Evolutionary conservation across 345 rosid genomes (phyloP).

Genomic region (Hypericum androsaemum): DNA sequence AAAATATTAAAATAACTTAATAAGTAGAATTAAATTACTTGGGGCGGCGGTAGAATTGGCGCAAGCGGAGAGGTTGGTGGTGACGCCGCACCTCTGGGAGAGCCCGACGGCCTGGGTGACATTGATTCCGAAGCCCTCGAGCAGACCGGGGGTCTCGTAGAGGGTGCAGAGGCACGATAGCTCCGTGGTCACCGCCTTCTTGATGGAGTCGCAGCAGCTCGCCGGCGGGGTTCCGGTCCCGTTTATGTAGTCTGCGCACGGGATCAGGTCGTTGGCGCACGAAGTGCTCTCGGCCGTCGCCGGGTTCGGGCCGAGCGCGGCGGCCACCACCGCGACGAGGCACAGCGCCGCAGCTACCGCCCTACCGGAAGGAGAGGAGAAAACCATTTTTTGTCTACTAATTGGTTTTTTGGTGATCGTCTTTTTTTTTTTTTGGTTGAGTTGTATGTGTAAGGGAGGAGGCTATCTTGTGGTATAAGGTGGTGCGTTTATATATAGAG

Average conservation of each 20-base stretch:
- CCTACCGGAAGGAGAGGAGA: too few species aligned
- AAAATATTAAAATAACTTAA: too few species aligned
- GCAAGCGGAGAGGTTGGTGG: conserved; percentile 32
- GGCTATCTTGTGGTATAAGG: too few species aligned
- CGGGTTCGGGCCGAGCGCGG: conserved; percentile 13
- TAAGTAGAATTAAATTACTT: too few species aligned
- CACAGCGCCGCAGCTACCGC: background rate
- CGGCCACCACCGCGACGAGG: background rate
- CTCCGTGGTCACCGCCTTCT: conserved; percentile 34
- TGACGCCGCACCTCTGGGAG: conserved; percentile 28
- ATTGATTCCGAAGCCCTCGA: conserved; percentile 16
- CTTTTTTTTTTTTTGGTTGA: too few species aligned
- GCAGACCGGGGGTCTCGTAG: conserved; percentile 37
- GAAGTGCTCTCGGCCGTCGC: conserved; percentile 27
- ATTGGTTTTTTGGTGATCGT: too few species aligned
- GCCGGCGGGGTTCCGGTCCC: conserved; percentile 14
- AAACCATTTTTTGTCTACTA: too few species aligned
- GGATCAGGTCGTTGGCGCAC: conserved; percentile 39
- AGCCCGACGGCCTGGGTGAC: conserved; percentile 31
- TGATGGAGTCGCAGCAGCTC: too few species aligned
- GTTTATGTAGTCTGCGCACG: conserved; percentile 25
- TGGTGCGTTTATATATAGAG: too few species aligned
- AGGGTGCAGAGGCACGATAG: conserved; percentile 49
- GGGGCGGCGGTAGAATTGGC: background rate
- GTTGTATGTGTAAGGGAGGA: too few species aligned